Base-by-base conservation (phyloP, 768 basidiomycete species). In the Mycena floridula region DNA sequence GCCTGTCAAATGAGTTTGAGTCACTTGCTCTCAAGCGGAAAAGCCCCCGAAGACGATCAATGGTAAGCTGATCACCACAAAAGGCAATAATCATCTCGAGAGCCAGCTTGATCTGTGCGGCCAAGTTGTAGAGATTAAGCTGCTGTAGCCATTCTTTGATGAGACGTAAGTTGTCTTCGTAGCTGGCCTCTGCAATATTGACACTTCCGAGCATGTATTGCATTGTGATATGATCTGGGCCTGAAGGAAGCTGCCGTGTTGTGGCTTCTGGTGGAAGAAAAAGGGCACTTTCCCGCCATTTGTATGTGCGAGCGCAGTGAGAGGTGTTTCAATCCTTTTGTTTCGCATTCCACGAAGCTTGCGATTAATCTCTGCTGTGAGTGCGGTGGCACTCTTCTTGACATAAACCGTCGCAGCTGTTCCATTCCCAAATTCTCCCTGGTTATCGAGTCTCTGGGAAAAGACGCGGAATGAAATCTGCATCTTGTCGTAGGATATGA, bases 171-270 rank as follows among this genome's bases (percentile, higher is more conserved):
- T 68, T 66, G 7, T 62, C 68, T 20, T 68, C 59, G 30, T 72
- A 72, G 40, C 64, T 67, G 3, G 66, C 65, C 40, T 73, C 68
- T 3, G 63, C 50, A 35, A 69, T 62, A 44, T 61, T 44, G 21
- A 59, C 56, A 1, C 65, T 65, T 0, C 62, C 60, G 1, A 71
- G 61, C 2, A 70, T 53, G 43, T 57, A 68, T 47, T 70, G 67
- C 0, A 52, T 43, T 6, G 60, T 63, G 3, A 53, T 42, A 40
- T 60, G 53, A 9, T 62, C 56, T 3, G 43, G 27, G 0, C 65
- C 65, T 27, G 4, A 30, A 1, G 61, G 61, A 1, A 70, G 57
- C n/a, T 54, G 43, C 7, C 59, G 23, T 3, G 64, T 39, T 1
- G 65, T 50, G n/a, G 44, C 8, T 1, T 54, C 51, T 0, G 56